Evolutionary conservation across 1,284 basidiomycete genomes (phyloP).

Genomic region (Porodaedalea pini): DNA sequence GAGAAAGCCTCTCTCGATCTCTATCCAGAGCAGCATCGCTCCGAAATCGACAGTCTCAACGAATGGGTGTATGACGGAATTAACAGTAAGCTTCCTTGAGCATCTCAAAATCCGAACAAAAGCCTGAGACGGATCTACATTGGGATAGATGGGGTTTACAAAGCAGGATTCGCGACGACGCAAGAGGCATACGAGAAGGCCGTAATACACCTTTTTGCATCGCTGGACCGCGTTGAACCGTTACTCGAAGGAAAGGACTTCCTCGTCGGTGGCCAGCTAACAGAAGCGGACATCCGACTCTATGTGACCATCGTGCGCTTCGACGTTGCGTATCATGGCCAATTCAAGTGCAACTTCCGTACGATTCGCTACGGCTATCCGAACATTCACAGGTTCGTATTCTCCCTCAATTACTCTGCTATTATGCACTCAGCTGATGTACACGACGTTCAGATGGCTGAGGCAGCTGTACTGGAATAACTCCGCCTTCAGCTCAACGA

Average conservation of each 20-base stretch:
- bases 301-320: constrained; percentile 86
- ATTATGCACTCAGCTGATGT: background rate
- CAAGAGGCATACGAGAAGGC: constrained; percentile 82
- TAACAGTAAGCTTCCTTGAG: constrained; percentile 57
- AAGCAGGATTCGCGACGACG: constrained; percentile 81
- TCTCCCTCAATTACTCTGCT: constrained; percentile 36
- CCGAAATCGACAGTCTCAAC: constrained; percentile 85
- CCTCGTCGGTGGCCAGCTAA: constrained; percentile 77
- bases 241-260: constrained; percentile 77
- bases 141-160: constrained; percentile 78
- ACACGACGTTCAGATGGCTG: constrained; percentile 56
- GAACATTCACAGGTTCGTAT: constrained; percentile 51
- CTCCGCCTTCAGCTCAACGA: constrained; percentile 84
- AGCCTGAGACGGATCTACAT: background rate
- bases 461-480: constrained; percentile 90
- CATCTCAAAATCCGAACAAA: background rate
- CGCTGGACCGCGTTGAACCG: constrained; percentile 80
- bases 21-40: constrained; percentile 70
- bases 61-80: constrained; percentile 86
- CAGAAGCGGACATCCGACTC: constrained; percentile 90
- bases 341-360: constrained; percentile 93
- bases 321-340: constrained; percentile 86
- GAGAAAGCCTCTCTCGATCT: constrained; percentile 67
- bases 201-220: constrained; percentile 68
- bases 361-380: constrained; percentile 80